phyloP scores from a whole-genome alignment of 331 rosid species.

The Rosa hybrid region DNA sequence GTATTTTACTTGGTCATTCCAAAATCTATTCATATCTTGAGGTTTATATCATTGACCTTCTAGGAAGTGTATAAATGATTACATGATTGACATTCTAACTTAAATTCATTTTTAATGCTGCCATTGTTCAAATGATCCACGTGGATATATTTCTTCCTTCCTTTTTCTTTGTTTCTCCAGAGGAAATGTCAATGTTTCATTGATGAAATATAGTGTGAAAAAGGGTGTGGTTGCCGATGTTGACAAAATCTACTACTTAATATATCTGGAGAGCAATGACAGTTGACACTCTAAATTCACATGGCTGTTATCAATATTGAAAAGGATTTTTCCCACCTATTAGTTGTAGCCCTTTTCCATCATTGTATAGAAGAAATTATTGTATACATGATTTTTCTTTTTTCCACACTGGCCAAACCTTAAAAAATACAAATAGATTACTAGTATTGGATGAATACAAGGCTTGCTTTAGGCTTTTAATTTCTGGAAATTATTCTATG shows the following conservation, averaged over 20 bases:
- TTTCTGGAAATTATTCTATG: no score
- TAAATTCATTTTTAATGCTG: neutral
- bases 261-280: neutral
- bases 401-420: neutral
- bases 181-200: neutral
- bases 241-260: neutral
- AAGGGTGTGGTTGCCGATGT: neutral
- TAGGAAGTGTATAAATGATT: neutral
- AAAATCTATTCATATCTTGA: neutral
- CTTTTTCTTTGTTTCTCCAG: neutral
- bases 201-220: neutral
- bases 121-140: neutral
- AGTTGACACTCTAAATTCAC: neutral
- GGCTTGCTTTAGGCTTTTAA: neutral
- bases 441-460: constrained; percentile 10
- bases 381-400: neutral
- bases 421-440: neutral
- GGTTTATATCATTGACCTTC: neutral
- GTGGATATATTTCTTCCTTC: neutral
- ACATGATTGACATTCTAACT: neutral
- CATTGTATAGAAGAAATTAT: neutral
- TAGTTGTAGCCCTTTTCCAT: neutral
- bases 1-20: constrained; percentile 1
- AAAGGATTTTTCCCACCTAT: neutral
- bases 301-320: neutral